Conservation (phyloP, 169 alveolate species). For the Cystoisospora suis region DNA sequence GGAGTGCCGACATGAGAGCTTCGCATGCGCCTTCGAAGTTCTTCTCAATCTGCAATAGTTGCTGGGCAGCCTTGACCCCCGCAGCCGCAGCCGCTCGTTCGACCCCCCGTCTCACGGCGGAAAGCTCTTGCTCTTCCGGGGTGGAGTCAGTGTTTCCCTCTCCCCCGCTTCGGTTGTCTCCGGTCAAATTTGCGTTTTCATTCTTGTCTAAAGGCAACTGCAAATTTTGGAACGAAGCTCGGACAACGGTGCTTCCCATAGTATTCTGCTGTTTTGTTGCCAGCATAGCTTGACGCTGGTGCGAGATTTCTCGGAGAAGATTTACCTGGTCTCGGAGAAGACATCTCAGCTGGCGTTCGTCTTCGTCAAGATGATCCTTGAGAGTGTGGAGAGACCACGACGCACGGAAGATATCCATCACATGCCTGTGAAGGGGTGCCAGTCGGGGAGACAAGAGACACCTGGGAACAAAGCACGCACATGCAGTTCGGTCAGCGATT, state of each 20-base stretch:
- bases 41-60: background rate
- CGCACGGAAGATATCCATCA: background rate
- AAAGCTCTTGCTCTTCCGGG: background rate
- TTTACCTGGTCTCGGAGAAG: background rate
- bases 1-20: background rate
- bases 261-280: background rate
- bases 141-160: background rate
- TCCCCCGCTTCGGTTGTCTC: background rate
- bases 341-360: background rate
- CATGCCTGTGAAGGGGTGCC: background rate
- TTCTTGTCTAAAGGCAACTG: background rate
- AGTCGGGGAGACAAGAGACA: constrained; percentile 30
- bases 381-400: background rate
- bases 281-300: background rate
- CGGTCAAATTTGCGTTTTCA: background rate
- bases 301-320: background rate
- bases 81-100: constrained; percentile 11
- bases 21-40: background rate
- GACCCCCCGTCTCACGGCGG: constrained; percentile 2
- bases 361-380: background rate
- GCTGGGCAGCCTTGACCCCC: constrained; percentile 9
- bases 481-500: too few species aligned
- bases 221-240: background rate
- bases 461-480: background rate
- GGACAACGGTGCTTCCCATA: background rate